Base-by-base conservation (phyloP, 805 yeast genomes). In the Yarrowia sp. region DNA sequence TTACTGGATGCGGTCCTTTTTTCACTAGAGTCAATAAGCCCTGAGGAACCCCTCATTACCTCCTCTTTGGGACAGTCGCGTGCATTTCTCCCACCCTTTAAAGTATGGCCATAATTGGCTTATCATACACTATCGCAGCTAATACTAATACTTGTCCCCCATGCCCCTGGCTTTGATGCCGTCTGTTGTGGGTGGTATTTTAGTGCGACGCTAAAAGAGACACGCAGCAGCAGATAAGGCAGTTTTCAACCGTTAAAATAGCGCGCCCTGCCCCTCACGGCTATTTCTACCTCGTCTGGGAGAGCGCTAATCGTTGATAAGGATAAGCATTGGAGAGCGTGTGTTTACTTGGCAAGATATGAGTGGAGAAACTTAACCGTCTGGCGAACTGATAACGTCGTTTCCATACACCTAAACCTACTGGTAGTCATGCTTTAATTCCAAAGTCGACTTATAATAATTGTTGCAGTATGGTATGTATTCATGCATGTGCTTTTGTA, bases 111-210 rank as follows among this genome's bases (percentile, higher is more conserved):
- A 22, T 33, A 22, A 8, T 51, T 33, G 58, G 58, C 58, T 51
- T 51, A 51, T 51, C 58, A 51, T 51, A 51, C 58, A n/a, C 58
- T 33, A 51, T 51, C 58, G 58, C 58, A 51, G 58, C 58, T 33
- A 28, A 28, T 46, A 51, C 21, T 33, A 19, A 46, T 26, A 33
- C 10, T 22, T n/a, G 40, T 11, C n/a, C 30, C 30, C 30, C 12
- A 21, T 48, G 24, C 41, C 58, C 58, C 58, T 33, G 4, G 22
- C 54, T 28, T 21, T 28, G 51, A 17, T n/a, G 51, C 51, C 35
- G 51, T 10, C 33, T 26, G 26, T 6, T 19, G 36, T 10, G 26
- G 22, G 38, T 19, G 26, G 8, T 3, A 3, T 17, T 38, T 32
- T 48, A 48, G 54, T 32, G 38, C 26, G 17, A 26, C 8, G 30